These are phyloP conservation scores for Paspalum notatum DNA, from an alignment of 176 grass and related monocot genomes.

Conservation along the genomic window DNA sequence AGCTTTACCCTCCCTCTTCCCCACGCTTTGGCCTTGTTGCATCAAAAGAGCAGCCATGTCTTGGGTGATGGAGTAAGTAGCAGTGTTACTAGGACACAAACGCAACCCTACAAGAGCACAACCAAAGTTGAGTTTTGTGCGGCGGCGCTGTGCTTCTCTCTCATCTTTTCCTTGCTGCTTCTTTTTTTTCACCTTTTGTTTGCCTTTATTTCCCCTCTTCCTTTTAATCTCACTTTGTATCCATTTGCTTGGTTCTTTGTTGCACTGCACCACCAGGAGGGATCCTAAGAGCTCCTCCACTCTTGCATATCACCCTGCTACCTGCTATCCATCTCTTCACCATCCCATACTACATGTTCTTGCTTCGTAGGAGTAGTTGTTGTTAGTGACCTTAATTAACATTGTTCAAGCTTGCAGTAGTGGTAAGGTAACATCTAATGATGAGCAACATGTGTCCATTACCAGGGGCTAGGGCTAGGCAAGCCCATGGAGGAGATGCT, in stretches of 20 bases:
- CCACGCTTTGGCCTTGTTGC: slow-evolving; percentile 31
- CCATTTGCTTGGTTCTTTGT: slow-evolving; percentile 77
- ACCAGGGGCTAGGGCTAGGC: slow-evolving; percentile 71
- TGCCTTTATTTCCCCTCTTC: slow-evolving; percentile 47
- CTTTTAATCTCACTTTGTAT: slow-evolving; percentile 80
- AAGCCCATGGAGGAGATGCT: slow-evolving; percentile 89
- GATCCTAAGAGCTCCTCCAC: slow-evolving; percentile 21
- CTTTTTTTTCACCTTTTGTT: slow-evolving; percentile 55
- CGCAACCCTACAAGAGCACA: slow-evolving; percentile 77
- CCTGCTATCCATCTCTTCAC: slow-evolving; percentile 18
- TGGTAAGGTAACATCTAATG: slow-evolving; percentile 23
- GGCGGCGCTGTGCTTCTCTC: slow-evolving; percentile 67
- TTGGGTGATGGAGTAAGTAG: slow-evolving; percentile 58
- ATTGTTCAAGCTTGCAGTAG: slow-evolving; percentile 23
- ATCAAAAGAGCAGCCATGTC: slow-evolving; percentile 81
- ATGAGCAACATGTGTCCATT: slow-evolving; percentile 44
- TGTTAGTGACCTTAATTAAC: slow-evolving; percentile 25
- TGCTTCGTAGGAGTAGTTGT: slow-evolving; percentile 15
- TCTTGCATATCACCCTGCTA: background rate
- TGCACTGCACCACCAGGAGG: slow-evolving; percentile 52
- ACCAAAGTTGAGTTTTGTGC: slow-evolving; percentile 69
- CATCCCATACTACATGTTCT: slow-evolving; percentile 46
- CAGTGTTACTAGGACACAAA: slow-evolving; percentile 52
- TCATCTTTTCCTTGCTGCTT: slow-evolving; percentile 61
- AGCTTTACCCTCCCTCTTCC: slow-evolving; percentile 52